Evolutionary conservation across 78 protist genomes (phyloP), one percentile per base, ranked within the genome.

Genomic region (Thecamonas trahens): DNA sequence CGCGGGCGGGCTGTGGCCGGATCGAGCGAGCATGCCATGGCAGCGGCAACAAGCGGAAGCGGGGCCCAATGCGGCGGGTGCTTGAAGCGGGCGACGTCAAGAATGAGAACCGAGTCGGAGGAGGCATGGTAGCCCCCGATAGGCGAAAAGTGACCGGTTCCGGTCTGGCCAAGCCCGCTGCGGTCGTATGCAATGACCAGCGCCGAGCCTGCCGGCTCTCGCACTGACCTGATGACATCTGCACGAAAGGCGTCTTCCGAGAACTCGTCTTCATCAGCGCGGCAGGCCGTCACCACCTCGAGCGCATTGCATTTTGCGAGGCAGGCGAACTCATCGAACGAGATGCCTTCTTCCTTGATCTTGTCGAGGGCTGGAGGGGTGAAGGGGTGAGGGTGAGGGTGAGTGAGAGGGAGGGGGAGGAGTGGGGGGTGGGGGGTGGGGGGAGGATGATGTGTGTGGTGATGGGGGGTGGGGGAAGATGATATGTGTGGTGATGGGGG

Each of bases 81-180:
- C 63, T 86, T 90, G 60, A 89, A 90, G 22, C 91, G 49, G 0
- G 95, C 95, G 2, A 84, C 89, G 61, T 91, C 95, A 58, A 91
- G 59, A 14, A 91, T 61, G 59, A 91, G 76, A 28, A 84, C 87
- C 39, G 35, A 17, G 66, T 91, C 90, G 0, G 35, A 22, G 2
- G 28, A 79, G 17, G 53, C 61, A 42, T 91, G 75, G 44, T 84
- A 91, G 5, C 83, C 91, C 32, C 88, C 91, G n/a, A 87, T 80
- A 5, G 92, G 91, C 8, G 77, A 58, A 61, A 79, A 91, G 58
- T 91, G 95, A 1, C 92, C 92, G 22, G 50, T 58, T 1, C 92
- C 95, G 0, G 95, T 91, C 34, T 91, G 95, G 47, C 82, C 86
- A 29, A 91, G 66, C 3, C 39, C 72, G 26, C 34, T 64, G 26